phyloP scores from a whole-genome alignment of 306 rosid genomes.

The Pyrus communis region DNA sequence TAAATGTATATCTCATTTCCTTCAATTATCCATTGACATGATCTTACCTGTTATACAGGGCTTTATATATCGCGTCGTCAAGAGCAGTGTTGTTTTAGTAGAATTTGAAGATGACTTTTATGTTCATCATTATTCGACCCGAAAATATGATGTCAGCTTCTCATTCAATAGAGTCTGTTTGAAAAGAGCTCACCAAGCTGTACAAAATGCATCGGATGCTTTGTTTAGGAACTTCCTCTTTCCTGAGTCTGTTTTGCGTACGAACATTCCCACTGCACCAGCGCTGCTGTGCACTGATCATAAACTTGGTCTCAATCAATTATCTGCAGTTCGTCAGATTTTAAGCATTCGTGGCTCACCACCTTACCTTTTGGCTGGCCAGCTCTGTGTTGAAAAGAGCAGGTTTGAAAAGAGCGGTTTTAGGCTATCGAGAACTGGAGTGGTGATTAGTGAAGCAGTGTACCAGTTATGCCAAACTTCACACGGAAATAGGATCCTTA shows the following conservation, averaged over 20 bases:
- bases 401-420: background rate
- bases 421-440: slow-evolving; percentile 9
- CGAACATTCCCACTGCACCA: background rate
- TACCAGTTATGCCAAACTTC: slow-evolving; percentile 6
- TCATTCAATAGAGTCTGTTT: slow-evolving; percentile 32
- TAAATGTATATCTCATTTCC: background rate
- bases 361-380: slow-evolving; percentile 24
- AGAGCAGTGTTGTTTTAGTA: slow-evolving; percentile 1
- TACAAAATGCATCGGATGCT: slow-evolving; percentile 9
- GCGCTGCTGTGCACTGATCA: background rate
- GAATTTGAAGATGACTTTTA: slow-evolving; percentile 21
- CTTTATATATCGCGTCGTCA: background rate
- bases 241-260: background rate
- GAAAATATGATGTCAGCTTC: slow-evolving; percentile 25
- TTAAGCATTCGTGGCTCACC: slow-evolving; percentile 14
- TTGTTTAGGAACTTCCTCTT: slow-evolving; percentile 20
- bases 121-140: background rate
- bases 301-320: background rate
- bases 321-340: slow-evolving; percentile 5
- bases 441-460: slow-evolving; percentile 17
- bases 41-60: slow-evolving; percentile 13
- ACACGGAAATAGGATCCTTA: slow-evolving; percentile 8
- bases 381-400: background rate
- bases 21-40: background rate
- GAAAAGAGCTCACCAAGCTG: slow-evolving; percentile 31